Evolutionary conservation across 371 early-diverging fungal species (phyloP).

Genomic region (Mucor ambiguus): DNA sequence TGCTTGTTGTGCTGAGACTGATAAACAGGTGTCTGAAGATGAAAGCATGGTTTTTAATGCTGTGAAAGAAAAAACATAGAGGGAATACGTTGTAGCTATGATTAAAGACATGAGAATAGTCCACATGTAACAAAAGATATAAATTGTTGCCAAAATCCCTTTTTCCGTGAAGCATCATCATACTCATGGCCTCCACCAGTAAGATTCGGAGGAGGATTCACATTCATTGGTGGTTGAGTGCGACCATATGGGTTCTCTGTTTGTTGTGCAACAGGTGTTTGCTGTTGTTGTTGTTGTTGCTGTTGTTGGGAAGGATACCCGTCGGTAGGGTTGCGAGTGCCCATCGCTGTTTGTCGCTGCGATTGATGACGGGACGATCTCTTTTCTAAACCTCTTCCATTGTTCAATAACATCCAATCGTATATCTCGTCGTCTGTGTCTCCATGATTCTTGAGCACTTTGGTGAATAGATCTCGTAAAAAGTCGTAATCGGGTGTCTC

Average conservation of each 20-base stretch:
- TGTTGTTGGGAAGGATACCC: not conserved
- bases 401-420: constrained; percentile 84
- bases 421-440: constrained; percentile 83
- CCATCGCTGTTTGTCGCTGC: constrained; percentile 8
- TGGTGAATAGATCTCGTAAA: constrained; percentile 80
- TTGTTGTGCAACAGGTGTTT: not conserved
- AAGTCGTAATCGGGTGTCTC: constrained; percentile 66
- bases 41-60: not conserved
- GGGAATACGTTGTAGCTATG: not conserved
- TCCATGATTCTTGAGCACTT: constrained; percentile 68
- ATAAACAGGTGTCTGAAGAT: not conserved
- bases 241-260: constrained; percentile 9
- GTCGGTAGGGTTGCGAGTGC: constrained; percentile 1
- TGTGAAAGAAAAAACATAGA: not conserved
- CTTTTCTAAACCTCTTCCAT: constrained; percentile 40
- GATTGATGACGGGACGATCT: constrained; percentile 11
- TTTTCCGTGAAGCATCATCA: constrained; percentile 23
- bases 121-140: constrained; percentile 32
- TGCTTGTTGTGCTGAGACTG: not conserved
- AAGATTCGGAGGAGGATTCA: not conserved
- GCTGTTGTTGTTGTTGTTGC: not conserved
- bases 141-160: constrained; percentile 28
- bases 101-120: constrained; percentile 19
- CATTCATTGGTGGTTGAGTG: constrained; percentile 16
- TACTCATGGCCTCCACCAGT: constrained; percentile 6